Percentiles rank a stretch among this genome's conserved stretches.
Evolutionary conservation across 2,329 filamentous ascomycete genomes (phyloP).

Genomic region (Diaporthe humulicola): DNA sequence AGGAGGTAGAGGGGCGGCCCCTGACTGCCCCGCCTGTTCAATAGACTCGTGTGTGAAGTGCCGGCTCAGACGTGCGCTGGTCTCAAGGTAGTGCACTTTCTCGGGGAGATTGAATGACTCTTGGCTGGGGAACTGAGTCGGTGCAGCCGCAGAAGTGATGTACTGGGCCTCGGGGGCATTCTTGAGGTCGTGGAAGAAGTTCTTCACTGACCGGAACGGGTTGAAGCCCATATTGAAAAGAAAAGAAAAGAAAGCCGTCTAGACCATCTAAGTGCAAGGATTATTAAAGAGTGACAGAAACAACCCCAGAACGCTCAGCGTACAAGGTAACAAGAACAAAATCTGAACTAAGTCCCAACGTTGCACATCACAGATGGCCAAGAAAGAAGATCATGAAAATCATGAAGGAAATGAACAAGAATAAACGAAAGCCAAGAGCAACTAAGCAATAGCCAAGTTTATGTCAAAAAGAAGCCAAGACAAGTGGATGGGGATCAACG

Average conservation of each 20-base stretch:
- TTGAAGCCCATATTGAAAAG: slow-evolving; percentile 27
- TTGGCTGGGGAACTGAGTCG: slow-evolving; percentile 40
- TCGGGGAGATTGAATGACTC: slow-evolving; percentile 23
- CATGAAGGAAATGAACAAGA: slow-evolving; percentile 7
- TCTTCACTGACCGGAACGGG: slow-evolving; percentile 32
- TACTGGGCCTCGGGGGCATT: slow-evolving; percentile 42
- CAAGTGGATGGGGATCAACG: neutral
- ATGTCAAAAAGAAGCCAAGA: slow-evolving; percentile 16
- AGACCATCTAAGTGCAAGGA: slow-evolving; percentile 2
- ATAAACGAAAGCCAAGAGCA: slow-evolving; percentile 16
- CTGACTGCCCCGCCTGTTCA: slow-evolving; percentile 9
- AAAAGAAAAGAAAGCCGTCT: neutral
- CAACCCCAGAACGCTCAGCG: slow-evolving; percentile 34
- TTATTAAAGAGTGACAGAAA: slow-evolving; percentile 2
- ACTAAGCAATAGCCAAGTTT: neutral
- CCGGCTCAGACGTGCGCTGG: slow-evolving; percentile 37
- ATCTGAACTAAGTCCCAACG: neutral
- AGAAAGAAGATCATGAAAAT: slow-evolving; percentile 25
- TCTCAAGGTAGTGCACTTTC: slow-evolving; percentile 37
- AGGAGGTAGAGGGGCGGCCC: neutral
- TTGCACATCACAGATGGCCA: slow-evolving; percentile 31
- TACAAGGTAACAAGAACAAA: slow-evolving; percentile 11
- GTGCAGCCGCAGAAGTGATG: slow-evolving; percentile 38
- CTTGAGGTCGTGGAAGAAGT: slow-evolving; percentile 40
- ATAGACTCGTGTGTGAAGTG: slow-evolving; percentile 35